These are phyloP conservation scores for Blastomyces parvus DNA, from an alignment of 2,329 filamentous ascomycete species.

Conservation along the genomic window DNA sequence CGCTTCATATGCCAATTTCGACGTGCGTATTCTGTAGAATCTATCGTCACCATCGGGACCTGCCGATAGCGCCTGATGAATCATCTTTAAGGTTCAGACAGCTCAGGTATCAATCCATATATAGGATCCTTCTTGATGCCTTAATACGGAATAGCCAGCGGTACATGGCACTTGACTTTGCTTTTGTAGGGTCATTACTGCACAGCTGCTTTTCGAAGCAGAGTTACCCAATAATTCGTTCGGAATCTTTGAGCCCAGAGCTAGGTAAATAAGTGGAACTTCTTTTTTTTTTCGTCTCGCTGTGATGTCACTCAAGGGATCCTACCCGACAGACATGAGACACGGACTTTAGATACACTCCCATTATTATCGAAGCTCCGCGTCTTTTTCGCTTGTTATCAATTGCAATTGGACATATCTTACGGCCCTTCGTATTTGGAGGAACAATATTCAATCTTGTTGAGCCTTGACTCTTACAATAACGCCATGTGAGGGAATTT, in stretches of 20 bases:
- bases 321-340: neutral
- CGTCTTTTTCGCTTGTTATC: neutral
- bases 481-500: neutral
- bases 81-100: neutral
- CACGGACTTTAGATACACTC: neutral
- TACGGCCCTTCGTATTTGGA: neutral
- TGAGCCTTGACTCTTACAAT: neutral
- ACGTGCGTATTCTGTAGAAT: too few relatives aligned
- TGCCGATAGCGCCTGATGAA: neutral
- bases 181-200: neutral
- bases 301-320: neutral
- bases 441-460: neutral
- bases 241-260: neutral
- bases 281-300: too few relatives aligned
- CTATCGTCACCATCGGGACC: too few relatives aligned
- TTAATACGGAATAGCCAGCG: too few relatives aligned
- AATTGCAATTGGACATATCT: neutral
- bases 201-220: neutral
- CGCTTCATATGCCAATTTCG: neutral
- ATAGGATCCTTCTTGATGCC: too few relatives aligned
- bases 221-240: neutral
- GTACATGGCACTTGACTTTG: neutral
- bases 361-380: neutral
- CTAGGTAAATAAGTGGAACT: too few relatives aligned
- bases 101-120: neutral